Base-by-base conservation (phyloP, 2,329 filamentous ascomycete genomes). In the Beauveria bassiana region DNA sequence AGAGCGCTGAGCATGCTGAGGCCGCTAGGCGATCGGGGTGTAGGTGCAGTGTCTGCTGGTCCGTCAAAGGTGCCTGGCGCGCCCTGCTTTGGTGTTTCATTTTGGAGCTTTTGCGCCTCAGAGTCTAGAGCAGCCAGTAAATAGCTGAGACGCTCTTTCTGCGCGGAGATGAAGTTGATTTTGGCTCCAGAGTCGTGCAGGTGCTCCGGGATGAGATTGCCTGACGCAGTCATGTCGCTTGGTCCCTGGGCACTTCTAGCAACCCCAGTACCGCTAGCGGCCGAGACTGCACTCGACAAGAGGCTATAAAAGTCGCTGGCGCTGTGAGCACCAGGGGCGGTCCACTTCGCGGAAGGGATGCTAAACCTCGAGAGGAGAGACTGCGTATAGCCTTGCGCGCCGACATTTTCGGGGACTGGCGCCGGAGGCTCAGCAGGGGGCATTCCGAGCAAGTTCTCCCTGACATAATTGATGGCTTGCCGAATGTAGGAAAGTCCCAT, bases 321-420 rank as follows among this genome's bases (percentile, higher is more conserved):
- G 1, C 76, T 70, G 64, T 75, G 72, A 61, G 79, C 76, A 38
- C 52, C 53, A 65, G 80, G 70, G 59, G 75, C 76, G 52, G 80
- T 75, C 71, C 84, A 83, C 59, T 86, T 76, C 4, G 89, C 86
- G 45, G 83, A 78, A 14, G 93, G 92, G 67, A 97, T 84, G 72
- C 86, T 91, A 78, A 98, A 97, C 64, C 93, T 85, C 49, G 90
- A 89, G 63, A 97, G 86, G 43, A 98, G 82, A 46, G 82, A 84
- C 73, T 96, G 90, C 2, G 90, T 91, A 72, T 96, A 97, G 66
- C 77, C 75, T 68, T 83, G 75, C 60, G 79, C 66, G 63, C 77
- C 67, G 74, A 79, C 61, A 72, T 81, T 67, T 68, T 79, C 68
- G 51, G 75, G 66, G 53, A 73, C 66, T 61, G 77, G 71, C 64